Percentiles rank a stretch among this genome's conserved stretches.
phyloP scores from a whole-genome alignment of 1,284 basidiomycete genomes.

The Ganoderma lingzhi region DNA sequence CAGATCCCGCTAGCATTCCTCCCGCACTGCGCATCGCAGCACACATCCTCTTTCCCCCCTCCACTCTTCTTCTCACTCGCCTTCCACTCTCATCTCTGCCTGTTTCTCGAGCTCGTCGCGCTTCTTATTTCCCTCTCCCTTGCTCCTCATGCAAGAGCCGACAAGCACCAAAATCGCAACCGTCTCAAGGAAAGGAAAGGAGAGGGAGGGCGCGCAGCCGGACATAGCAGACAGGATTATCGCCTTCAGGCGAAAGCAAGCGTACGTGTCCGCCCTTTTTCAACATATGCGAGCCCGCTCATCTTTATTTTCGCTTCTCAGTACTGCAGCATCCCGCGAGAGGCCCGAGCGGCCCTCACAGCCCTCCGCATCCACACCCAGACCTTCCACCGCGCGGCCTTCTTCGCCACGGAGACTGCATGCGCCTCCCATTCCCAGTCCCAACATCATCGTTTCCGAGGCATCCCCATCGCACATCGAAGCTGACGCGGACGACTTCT shows the following conservation, averaged over 20 bases:
- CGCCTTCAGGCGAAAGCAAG: conserved; percentile 69
- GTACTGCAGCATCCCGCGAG: conserved; percentile 55
- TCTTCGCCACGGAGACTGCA: conserved; percentile 40
- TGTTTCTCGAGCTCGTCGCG: conserved; percentile 26
- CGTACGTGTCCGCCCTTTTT: conserved; percentile 51
- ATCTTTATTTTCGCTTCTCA: conserved; percentile 37
- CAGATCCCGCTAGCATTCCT: conserved; percentile 36
- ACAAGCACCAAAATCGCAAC: conserved; percentile 29
- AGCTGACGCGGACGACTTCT: conserved; percentile 70
- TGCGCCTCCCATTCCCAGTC: conserved; percentile 42
- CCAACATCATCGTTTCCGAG: conserved; percentile 45
- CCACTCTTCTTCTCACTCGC: conserved; percentile 24
- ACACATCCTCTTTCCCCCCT: conserved; percentile 35
- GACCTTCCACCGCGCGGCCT: conserved; percentile 37
- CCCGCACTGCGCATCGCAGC: conserved; percentile 40
- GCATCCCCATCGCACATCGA: conserved; percentile 50
- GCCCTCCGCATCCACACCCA: conserved; percentile 40
- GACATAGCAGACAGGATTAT: conserved; percentile 75
- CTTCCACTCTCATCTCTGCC: conserved; percentile 26
- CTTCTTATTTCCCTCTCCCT: conserved; percentile 3
- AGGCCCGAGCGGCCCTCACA: conserved; percentile 52
- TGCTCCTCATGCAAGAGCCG: conserved; percentile 35
- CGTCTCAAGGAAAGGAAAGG: conserved; percentile 44
- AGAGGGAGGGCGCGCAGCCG: conserved; percentile 48
- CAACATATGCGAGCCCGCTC: conserved; percentile 10